These are phyloP conservation scores for Dalechampia spathulata DNA, from an alignment of 441 rosid genomes.

Conservation along the genomic window DNA sequence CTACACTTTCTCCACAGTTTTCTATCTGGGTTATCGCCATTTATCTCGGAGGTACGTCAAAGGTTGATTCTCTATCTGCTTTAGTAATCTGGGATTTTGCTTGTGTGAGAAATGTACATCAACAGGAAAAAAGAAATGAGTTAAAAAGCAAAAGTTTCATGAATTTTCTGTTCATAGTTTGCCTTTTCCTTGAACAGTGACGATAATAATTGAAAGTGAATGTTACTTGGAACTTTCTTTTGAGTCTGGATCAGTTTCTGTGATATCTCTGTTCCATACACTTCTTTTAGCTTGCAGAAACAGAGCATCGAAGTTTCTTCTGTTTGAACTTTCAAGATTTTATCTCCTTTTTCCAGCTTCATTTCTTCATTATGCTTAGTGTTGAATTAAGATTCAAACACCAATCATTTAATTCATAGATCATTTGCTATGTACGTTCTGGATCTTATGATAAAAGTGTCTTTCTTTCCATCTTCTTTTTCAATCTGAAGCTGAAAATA, in stretches of 20 bases:
- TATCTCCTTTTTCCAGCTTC: not conserved
- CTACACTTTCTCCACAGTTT: too few species aligned
- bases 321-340: not conserved
- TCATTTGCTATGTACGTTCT: too few species aligned
- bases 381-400: too few species aligned
- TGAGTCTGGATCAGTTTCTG: not conserved
- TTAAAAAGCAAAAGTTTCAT: not conserved
- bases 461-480: too few species aligned
- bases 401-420: too few species aligned
- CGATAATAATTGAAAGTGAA: slow-evolving; percentile 3
- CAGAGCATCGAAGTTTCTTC: not conserved
- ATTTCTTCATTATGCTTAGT: too few species aligned
- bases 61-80: not conserved
- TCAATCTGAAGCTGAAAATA: too few species aligned
- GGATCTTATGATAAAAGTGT: too few species aligned
- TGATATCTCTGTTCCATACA: not conserved
- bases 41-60: slow-evolving; percentile 9
- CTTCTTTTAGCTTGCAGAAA: not conserved
- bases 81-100: not conserved
- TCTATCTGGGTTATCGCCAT: slow-evolving; percentile 8
- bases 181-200: not conserved
- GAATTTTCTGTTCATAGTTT: not conserved
- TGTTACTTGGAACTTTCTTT: not conserved
- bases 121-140: not conserved
- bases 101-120: not conserved